These are phyloP conservation scores for Acrocalymma vagum DNA, from an alignment of 2,329 filamentous ascomycete species.

Conservation along the genomic window DNA sequence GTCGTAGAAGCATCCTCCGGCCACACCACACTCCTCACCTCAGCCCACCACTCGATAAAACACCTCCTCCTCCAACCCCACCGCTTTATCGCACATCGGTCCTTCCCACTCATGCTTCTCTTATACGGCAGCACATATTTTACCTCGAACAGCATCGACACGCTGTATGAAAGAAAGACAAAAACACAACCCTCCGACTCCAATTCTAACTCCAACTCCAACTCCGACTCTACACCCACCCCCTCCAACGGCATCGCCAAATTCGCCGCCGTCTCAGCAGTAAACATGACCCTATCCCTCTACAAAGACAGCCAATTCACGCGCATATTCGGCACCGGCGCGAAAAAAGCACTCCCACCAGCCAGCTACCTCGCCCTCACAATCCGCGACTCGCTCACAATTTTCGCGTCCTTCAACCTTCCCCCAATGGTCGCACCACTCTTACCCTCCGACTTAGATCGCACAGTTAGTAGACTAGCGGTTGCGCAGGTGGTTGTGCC, in stretches of 20 bases:
- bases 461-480: constrained; percentile 26
- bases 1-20: too few species aligned
- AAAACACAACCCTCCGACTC: constrained; percentile 6
- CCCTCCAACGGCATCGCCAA: too few species aligned
- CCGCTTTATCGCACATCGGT: too few species aligned
- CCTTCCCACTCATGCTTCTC: too few species aligned
- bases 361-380: constrained; percentile 33
- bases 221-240: constrained; percentile 1
- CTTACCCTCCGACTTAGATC: constrained; percentile 22
- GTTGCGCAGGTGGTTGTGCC: constrained; percentile 37
- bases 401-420: constrained; percentile 40
- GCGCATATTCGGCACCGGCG: not conserved
- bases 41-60: too few species aligned
- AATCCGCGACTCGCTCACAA: constrained; percentile 40
- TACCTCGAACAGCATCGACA: too few species aligned
- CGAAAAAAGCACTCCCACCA: constrained; percentile 4
- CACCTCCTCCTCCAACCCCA: too few species aligned
- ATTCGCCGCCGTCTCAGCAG: too few species aligned
- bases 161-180: too few species aligned
- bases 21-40: too few species aligned
- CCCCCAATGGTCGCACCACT: constrained; percentile 28
- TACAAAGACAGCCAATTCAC: not conserved
- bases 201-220: constrained; percentile 21
- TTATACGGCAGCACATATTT: too few species aligned
- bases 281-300: too few species aligned